phyloP scores from a whole-genome alignment of 345 rosid genomes.

The Turritis glabra region DNA sequence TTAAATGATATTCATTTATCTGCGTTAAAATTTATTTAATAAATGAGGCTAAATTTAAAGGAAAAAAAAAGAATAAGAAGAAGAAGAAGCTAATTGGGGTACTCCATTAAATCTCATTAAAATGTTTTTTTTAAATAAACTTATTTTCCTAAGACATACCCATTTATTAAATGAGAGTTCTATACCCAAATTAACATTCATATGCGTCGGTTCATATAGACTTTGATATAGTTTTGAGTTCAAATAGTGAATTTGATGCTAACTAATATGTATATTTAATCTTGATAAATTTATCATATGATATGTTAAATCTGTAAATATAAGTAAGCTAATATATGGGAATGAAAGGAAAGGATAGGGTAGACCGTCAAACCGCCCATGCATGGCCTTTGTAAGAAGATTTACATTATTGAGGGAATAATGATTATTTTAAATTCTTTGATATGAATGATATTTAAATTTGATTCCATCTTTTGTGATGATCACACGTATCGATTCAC shows the following conservation, averaged over 20 bases:
- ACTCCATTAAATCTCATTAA: too few species aligned
- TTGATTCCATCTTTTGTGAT: constrained; percentile 5
- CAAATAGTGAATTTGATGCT: background rate
- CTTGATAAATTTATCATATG: background rate
- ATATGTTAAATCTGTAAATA: background rate
- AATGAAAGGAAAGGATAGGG: background rate
- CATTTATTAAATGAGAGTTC: too few species aligned
- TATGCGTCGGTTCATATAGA: too few species aligned
- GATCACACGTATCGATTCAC: constrained; percentile 11
- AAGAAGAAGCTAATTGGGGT: too few species aligned
- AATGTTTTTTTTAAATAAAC: too few species aligned
- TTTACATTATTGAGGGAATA: constrained; percentile 13
- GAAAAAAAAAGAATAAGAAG: too few species aligned
- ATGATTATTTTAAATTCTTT: background rate
- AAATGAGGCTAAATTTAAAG: too few species aligned
- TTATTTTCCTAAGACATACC: too few species aligned
- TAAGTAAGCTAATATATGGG: background rate
- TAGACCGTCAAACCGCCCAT: constrained; percentile 22
- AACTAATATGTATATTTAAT: background rate
- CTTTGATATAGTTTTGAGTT: too few species aligned
- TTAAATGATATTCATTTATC: too few species aligned
- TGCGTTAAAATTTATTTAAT: too few species aligned
- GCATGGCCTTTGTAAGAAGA: background rate
- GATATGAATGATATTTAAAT: background rate
- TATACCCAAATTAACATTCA: too few species aligned